Base-by-base conservation (phyloP, 306 rosid genomes). In the Gastrolobium bilobum region DNA sequence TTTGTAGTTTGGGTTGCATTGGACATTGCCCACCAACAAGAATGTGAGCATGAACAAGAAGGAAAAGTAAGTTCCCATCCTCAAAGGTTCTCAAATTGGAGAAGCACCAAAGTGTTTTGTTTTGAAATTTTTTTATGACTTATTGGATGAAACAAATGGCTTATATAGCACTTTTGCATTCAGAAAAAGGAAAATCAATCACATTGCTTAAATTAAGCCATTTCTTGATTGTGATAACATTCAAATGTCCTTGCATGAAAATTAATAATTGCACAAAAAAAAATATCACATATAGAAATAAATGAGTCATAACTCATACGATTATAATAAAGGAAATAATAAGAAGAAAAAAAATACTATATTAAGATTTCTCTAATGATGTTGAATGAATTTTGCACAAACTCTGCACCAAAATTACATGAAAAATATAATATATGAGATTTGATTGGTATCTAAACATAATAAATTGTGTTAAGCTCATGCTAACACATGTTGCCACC, bases 1-100 rank as follows among this genome's bases (percentile, higher is more conserved):
- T 86, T 82, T 59, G 58, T 95, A 95, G 37, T 95, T 87, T 0
- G 89, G 92, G 42, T 82, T 78, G 70, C 81, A 84, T 79, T 82
- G 80, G 20, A 82, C 91, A 54, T 26, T 79, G 0, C 61, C 81
- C 40, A 75, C 42, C 30, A 79, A 53, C 29, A 78, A 26, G 15
- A 85, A 57, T 51, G 68, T 58, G 34, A 71, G 1, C n/a, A 69
- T 10, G 9, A 79, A 72, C 54, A 77, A 68, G 6, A 62, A 67
- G 42, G 59, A 43, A 7, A 64, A 75, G 1, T 73, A 76, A 58
- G 44, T 38, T 81, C 66, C 67, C 51, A 60, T 50, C 33, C 57
- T 77, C 70, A 68, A 77, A 71, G 65, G 30, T 83, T 72, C 72
- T 14, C 9, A 48, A 37, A 39, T 56, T 79, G 44, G 57, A 34